Evolutionary conservation across 148 eudicot genomes (phyloP).

Genomic region (Camellia granthamiana): DNA sequence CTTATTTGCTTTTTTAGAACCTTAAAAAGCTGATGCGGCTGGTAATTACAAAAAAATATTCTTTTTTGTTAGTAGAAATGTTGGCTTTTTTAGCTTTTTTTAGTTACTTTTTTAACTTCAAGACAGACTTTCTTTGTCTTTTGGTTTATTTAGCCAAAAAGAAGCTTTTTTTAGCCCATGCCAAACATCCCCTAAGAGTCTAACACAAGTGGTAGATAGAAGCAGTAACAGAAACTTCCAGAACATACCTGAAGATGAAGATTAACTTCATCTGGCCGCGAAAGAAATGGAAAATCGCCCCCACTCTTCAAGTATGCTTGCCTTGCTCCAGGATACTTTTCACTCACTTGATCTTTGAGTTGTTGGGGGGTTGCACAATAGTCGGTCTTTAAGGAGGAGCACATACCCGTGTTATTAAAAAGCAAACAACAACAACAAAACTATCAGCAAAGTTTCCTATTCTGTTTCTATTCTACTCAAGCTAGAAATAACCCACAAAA

Average conservation of each 20-base stretch:
- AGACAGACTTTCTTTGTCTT: too few species aligned
- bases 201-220: background rate
- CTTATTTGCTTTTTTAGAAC: too few species aligned
- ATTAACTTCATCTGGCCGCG: conserved; percentile 95
- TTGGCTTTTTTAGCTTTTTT: too few species aligned
- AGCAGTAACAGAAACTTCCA: background rate
- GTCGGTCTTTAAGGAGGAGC: conserved; percentile 60
- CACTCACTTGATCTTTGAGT: conserved; percentile 84
- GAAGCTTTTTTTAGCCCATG: too few species aligned
- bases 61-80: too few species aligned
- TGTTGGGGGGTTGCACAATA: conserved; percentile 76
- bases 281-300: conserved; percentile 95
- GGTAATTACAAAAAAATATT: too few species aligned
- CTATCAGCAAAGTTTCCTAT: background rate
- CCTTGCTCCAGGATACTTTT: conserved; percentile 88
- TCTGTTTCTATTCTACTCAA: background rate
- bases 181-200: too few species aligned
- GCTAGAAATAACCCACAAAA: background rate
- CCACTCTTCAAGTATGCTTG: conserved; percentile 83
- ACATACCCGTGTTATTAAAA: background rate
- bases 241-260: conserved; percentile 87
- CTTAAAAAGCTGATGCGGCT: too few species aligned
- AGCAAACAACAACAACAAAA: conserved; percentile 1
- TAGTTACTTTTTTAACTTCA: too few species aligned
- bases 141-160: too few species aligned